Base-by-base conservation (phyloP, 208 protist species). In the Strigomonas culicis region DNA sequence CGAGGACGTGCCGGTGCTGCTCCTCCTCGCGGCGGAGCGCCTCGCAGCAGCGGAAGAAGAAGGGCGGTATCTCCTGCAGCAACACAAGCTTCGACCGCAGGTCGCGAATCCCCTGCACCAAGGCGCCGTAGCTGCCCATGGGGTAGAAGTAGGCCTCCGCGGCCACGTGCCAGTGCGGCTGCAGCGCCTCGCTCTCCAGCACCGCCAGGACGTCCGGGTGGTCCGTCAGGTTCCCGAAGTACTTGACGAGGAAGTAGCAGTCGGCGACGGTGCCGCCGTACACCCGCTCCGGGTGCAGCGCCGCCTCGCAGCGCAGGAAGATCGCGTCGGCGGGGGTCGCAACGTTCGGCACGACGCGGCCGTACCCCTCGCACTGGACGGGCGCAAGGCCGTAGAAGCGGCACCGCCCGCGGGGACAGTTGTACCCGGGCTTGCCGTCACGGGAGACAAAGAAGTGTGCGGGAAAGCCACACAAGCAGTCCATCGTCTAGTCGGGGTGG, bases 31-130 rank as follows among this genome's bases (percentile, higher is more conserved):
- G 74, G 36, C 72, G 55, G 46, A 74, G 64, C 32, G 68, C 65
- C n/a, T 78, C 63, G n/a, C 88, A 34, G 63, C 82, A 91, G 58
- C 76, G 68, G 56, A 91, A 90, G 59, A 92, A 95, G 56, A 90
- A 95, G 13, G n/a, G 21, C 17, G 89, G 89, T 19, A 95, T 83
- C 56, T 86, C 77, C 51, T 93, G 73, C 24, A 95, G 28, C 1
- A 72, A 50, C 19, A 79, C 59, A 39, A 63, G 55, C n/a, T 57
- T 58, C 34, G 34, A 39, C 34, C 10, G 4, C 36, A 83, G 24
- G 28, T 44, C 22, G 1, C 62, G 67, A n/a, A 95, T 64, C 6
- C 67, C 71, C 22, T 50, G 24, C 30, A 88, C 44, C 4, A 95
- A 50, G 0, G 51, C 15, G n/a, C 27, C 21, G 77, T 95, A 95